phyloP scores from a whole-genome alignment of 2,329 filamentous ascomycete species.

The Pseudohalonectria lignicola region DNA sequence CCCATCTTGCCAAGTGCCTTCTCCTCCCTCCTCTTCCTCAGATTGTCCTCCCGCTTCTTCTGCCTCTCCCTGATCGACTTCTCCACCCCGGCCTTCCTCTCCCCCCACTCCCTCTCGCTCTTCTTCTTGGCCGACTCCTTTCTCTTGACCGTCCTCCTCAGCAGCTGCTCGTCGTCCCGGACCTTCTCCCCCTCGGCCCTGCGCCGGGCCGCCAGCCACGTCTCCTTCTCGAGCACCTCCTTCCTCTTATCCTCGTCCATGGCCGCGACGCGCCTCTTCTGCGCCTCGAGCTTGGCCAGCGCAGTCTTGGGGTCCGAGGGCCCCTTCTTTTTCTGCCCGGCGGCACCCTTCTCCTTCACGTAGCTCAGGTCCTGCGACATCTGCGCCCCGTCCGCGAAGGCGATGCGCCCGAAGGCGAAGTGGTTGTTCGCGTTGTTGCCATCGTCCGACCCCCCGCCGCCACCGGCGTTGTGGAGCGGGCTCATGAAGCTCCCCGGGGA shows the following conservation, averaged over 20 bases:
- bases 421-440: slow-evolving; percentile 37
- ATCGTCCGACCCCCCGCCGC: slow-evolving; percentile 9
- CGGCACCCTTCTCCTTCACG: slow-evolving; percentile 27
- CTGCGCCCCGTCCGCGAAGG: slow-evolving; percentile 76
- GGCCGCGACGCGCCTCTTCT: slow-evolving; percentile 65
- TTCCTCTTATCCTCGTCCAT: slow-evolving; percentile 73
- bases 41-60: slow-evolving; percentile 71
- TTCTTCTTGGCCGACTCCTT: slow-evolving; percentile 86
- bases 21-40: slow-evolving; percentile 63
- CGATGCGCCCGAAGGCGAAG: slow-evolving; percentile 85
- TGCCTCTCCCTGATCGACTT: slow-evolving; percentile 70
- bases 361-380: slow-evolving; percentile 64
- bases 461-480: slow-evolving; percentile 38
- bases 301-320: slow-evolving; percentile 78
- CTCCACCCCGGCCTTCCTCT: slow-evolving; percentile 59
- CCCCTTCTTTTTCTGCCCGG: slow-evolving; percentile 57
- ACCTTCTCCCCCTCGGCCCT: slow-evolving; percentile 83
- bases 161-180: slow-evolving; percentile 69
- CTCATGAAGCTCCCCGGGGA: slow-evolving; percentile 48
- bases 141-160: slow-evolving; percentile 92
- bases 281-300: slow-evolving; percentile 75
- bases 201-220: slow-evolving; percentile 85
- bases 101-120: slow-evolving; percentile 80
- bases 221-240: slow-evolving; percentile 85
- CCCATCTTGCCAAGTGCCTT: slow-evolving; percentile 49